Evolutionary conservation across 345 rosid species (phyloP).

Genomic region (Isatis tinctoria): DNA sequence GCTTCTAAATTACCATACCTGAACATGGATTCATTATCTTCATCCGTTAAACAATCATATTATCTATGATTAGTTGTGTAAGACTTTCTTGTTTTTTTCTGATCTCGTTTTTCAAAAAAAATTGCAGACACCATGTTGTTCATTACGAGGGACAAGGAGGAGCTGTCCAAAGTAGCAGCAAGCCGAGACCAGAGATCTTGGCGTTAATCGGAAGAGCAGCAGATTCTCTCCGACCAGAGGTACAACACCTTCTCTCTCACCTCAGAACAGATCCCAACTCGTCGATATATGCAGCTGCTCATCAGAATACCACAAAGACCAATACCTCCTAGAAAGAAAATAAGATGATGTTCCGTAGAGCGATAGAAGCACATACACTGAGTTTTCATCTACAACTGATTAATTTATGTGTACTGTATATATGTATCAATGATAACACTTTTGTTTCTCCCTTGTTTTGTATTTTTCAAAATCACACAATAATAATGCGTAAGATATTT

Average conservation of each 20-base stretch:
- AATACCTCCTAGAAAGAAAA: slow-evolving; percentile 4
- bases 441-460: not conserved
- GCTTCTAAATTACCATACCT: slow-evolving; percentile 14
- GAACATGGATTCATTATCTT: not conserved
- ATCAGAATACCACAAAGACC: slow-evolving; percentile 55
- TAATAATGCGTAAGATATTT: too few species aligned
- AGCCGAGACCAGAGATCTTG: slow-evolving; percentile 74
- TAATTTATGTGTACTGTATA: not conserved
- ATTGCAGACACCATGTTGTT: slow-evolving; percentile 74
- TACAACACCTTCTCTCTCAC: slow-evolving; percentile 85
- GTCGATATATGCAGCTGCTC: slow-evolving; percentile 85
- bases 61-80: not conserved
- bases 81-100: not conserved
- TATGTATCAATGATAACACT: not conserved
- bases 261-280: slow-evolving; percentile 64
- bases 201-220: slow-evolving; percentile 58
- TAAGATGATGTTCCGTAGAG: not conserved
- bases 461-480: not conserved
- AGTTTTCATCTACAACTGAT: not conserved
- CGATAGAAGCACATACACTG: not conserved
- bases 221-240: slow-evolving; percentile 74
- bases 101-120: not conserved
- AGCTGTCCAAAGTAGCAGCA: slow-evolving; percentile 87
- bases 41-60: not conserved
- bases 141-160: slow-evolving; percentile 97